Conservation (phyloP, 495 filamentous ascomycete genomes). For the Aeminium ludgeri region DNA sequence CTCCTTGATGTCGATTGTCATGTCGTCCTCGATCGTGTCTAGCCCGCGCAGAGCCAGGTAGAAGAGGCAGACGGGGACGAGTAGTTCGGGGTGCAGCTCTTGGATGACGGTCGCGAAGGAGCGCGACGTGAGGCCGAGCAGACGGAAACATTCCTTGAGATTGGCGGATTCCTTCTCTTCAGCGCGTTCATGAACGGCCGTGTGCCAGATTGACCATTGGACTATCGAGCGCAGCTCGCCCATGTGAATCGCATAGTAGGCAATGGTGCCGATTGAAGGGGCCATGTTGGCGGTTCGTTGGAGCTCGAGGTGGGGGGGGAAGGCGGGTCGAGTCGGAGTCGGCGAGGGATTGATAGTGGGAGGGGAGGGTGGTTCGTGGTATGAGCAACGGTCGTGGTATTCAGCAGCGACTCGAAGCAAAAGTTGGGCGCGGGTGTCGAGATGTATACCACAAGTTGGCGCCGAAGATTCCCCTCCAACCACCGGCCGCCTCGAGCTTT, state of each 20-base stretch:
- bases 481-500: too few relatives aligned
- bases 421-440: background rate
- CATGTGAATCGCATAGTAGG: slow-evolving; percentile 67
- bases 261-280: slow-evolving; percentile 35
- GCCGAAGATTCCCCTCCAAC: too few relatives aligned
- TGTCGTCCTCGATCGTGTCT: slow-evolving; percentile 97
- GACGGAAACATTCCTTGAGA: slow-evolving; percentile 65
- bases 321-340: background rate
- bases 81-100: slow-evolving; percentile 83
- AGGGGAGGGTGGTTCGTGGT: background rate
- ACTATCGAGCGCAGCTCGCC: slow-evolving; percentile 66
- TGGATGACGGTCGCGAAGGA: slow-evolving; percentile 90
- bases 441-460: background rate
- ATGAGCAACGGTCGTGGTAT: background rate
- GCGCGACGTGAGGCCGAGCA: slow-evolving; percentile 74
- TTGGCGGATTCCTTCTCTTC: slow-evolving; percentile 53
- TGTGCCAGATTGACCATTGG: slow-evolving; percentile 98
- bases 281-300: slow-evolving; percentile 29
- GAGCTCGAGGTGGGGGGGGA: background rate
- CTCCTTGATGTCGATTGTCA: slow-evolving; percentile 60
- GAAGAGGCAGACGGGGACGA: slow-evolving; percentile 82
- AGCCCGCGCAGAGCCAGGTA: slow-evolving; percentile 80
- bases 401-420: background rate
- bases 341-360: background rate
- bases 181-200: slow-evolving; percentile 74